Conservation (phyloP, 352 stramenopile genomes). For the Pythium insidiosum region DNA sequence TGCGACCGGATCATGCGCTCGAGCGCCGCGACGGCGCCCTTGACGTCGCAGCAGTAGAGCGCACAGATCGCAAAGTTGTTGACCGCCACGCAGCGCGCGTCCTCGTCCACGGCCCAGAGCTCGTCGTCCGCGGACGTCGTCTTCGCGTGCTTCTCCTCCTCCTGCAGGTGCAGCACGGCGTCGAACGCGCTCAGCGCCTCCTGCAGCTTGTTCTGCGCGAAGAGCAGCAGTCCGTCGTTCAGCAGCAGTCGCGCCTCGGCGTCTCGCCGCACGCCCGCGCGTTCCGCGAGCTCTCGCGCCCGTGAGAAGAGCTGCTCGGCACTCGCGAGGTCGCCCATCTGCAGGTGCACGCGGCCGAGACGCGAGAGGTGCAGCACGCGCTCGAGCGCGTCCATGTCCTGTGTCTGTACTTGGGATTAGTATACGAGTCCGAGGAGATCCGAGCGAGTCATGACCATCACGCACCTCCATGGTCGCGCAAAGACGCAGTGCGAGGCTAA, state of each 20-base stretch:
- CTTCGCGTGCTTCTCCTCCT: background rate
- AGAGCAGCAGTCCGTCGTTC: constrained; percentile 68
- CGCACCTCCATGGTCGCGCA: constrained; percentile 58
- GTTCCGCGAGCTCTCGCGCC: constrained; percentile 22
- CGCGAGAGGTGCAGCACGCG: constrained; percentile 46
- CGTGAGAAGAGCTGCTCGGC: constrained; percentile 53
- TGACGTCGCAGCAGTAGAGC: constrained; percentile 76
- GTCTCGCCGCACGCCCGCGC: too few relatives aligned
- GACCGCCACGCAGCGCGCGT: constrained; percentile 57
- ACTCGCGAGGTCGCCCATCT: constrained; percentile 57
- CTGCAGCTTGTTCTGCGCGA: constrained; percentile 76
- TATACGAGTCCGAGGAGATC: background rate
- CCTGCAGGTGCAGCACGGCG: constrained; percentile 42
- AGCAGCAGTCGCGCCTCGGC: constrained; percentile 44
- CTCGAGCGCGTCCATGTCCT: constrained; percentile 28
- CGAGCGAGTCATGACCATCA: background rate
- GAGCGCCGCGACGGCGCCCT: constrained; percentile 51
- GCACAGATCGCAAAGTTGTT: constrained; percentile 82
- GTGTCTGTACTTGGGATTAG: constrained; percentile 24
- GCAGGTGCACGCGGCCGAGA: constrained; percentile 57
- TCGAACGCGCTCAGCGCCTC: constrained; percentile 71
- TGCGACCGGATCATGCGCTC: constrained; percentile 67
- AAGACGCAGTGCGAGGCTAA: constrained; percentile 51
- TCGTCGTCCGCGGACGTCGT: constrained; percentile 16
- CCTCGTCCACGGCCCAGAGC: constrained; percentile 48